A percentile compares a stretch with the other conserved stretches of the same genome.
These are phyloP conservation scores for Claviceps arundinis DNA, from an alignment of 2,329 filamentous ascomycete species.

Conservation along the genomic window DNA sequence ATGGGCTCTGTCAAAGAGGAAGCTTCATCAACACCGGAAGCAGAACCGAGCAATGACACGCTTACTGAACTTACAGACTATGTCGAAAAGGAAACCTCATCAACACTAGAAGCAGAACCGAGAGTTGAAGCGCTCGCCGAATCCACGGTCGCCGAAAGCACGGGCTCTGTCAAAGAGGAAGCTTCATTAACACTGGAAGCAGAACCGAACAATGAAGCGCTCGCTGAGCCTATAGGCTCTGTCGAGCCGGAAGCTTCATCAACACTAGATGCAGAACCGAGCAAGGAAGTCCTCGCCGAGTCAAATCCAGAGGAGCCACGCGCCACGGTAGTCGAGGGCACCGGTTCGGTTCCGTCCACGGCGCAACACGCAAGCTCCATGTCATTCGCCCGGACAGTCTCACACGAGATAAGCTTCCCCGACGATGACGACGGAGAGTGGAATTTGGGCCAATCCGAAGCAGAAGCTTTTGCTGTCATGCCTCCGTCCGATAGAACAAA, in stretches of 20 bases:
- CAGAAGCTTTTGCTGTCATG: constrained; percentile 49
- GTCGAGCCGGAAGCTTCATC: background rate
- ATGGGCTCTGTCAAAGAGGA: background rate
- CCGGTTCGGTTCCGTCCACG: constrained; percentile 11
- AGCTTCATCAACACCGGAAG: no score
- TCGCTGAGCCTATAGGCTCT: no score
- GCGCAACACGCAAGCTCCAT: constrained; percentile 46
- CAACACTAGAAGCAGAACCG: background rate
- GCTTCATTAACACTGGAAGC: background rate
- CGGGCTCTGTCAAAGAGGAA: background rate
- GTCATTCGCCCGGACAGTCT: constrained; percentile 52
- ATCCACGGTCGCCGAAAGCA: background rate
- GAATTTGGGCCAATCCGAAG: constrained; percentile 36
- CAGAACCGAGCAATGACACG: background rate
- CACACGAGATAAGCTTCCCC: constrained; percentile 46
- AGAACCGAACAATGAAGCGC: background rate
- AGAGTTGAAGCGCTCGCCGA: background rate
- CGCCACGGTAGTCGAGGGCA: background rate
- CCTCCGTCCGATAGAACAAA: constrained; percentile 44
- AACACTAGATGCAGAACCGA: no score
- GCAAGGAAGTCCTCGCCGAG: background rate
- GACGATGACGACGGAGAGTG: constrained; percentile 48
- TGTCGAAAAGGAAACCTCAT: background rate
- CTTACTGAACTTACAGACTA: no score
- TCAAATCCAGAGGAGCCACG: background rate